A percentile compares a stretch with the other conserved stretches of the same genome.
These are phyloP conservation scores for Astragalus membranaceus DNA, from an alignment of 306 rosid species.

Conservation along the genomic window DNA sequence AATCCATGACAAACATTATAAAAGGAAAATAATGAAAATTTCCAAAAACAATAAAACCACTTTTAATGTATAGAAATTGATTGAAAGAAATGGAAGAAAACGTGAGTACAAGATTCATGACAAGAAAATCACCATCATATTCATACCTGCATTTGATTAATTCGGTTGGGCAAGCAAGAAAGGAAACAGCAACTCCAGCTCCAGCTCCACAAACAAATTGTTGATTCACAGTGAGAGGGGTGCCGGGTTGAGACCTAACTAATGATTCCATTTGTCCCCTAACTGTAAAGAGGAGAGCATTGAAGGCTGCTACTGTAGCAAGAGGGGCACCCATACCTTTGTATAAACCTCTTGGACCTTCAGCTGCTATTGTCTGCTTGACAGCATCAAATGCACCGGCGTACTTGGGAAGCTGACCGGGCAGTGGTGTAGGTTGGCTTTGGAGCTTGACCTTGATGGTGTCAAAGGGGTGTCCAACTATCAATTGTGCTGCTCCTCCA, in stretches of 20 bases:
- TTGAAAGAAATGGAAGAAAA: background rate
- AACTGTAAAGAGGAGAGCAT: constrained; percentile 85
- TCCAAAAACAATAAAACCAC: background rate
- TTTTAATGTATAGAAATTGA: too few relatives aligned
- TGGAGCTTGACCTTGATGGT: constrained; percentile 98
- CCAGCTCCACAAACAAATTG: constrained; percentile 82
- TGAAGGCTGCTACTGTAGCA: constrained; percentile 94
- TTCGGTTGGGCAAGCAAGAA: constrained; percentile 96
- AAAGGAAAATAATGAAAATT: background rate
- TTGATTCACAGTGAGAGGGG: constrained; percentile 59
- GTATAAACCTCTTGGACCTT: constrained; percentile 86
- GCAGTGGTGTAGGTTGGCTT: constrained; percentile 89
- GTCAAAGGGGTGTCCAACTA: constrained; percentile 90
- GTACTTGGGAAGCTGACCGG: constrained; percentile 74
- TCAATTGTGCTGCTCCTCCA: constrained; percentile 91
- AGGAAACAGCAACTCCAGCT: constrained; percentile 89
- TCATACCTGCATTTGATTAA: constrained; percentile 89
- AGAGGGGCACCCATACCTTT: constrained; percentile 99
- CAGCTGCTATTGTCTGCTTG: constrained; percentile 84
- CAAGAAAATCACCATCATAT: constrained; percentile 23
- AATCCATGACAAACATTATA: background rate
- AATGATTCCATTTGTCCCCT: constrained; percentile 90
- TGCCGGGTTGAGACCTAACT: constrained; percentile 73
- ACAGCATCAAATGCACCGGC: constrained; percentile 92
- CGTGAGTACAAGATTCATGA: background rate